Evolutionary conservation across 208 protist species (phyloP).

Genomic region (Trichomonas vaginalis): DNA sequence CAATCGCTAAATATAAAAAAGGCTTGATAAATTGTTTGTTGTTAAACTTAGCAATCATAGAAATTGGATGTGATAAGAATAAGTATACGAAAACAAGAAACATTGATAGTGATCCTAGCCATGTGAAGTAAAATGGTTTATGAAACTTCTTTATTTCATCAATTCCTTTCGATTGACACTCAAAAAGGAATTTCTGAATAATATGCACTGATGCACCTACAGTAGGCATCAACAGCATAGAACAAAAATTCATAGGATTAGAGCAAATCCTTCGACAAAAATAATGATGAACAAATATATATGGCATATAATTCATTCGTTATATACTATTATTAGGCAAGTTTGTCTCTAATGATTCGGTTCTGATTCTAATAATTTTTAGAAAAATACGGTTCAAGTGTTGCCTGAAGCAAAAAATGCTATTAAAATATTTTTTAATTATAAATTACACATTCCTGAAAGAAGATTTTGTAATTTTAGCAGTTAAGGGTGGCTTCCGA

Average conservation of each 20-base stretch:
- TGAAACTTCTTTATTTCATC: not conserved
- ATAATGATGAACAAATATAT: too few relatives aligned
- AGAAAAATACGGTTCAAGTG: too few relatives aligned
- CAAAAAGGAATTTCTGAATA: slow-evolving; percentile 6
- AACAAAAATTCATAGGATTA: not conserved
- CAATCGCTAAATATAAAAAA: not conserved
- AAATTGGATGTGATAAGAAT: not conserved
- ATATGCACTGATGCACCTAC: not conserved
- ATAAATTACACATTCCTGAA: too few relatives aligned
- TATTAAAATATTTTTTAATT: too few relatives aligned
- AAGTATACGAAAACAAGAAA: not conserved
- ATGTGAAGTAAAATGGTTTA: not conserved
- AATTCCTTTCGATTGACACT: not conserved
- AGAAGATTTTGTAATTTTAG: too few relatives aligned
- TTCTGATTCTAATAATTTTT: too few relatives aligned
- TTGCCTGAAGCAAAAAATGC: too few relatives aligned
- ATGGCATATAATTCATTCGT: too few relatives aligned
- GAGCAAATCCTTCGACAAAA: too few relatives aligned
- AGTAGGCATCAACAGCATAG: not conserved
- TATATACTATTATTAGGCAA: too few relatives aligned
- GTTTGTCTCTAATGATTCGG: too few relatives aligned
- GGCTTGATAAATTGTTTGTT: not conserved
- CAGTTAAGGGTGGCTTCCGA: too few relatives aligned
- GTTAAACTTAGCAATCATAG: not conserved
- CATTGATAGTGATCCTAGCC: not conserved